phyloP scores from a whole-genome alignment of 2,329 filamentous ascomycete species.

The Microsporum canis region DNA sequence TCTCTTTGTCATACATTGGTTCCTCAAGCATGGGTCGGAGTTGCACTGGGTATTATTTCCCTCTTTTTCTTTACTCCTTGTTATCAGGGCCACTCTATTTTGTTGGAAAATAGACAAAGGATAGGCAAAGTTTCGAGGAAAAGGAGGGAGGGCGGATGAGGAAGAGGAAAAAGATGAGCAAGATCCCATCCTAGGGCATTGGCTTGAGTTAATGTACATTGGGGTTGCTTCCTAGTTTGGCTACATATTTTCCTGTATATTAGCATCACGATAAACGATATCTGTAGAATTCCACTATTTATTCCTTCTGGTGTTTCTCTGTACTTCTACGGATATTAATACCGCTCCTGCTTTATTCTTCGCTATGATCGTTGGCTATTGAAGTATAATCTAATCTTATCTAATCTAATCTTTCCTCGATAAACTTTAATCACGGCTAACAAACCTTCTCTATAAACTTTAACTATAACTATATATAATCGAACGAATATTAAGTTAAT shows the following conservation, averaged over 20 bases:
- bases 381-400: too few species aligned
- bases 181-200: neutral
- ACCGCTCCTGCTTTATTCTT: too few species aligned
- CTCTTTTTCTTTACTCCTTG: neutral
- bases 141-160: neutral
- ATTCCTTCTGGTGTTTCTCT: neutral
- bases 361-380: too few species aligned
- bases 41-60: neutral
- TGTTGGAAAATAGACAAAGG: neutral
- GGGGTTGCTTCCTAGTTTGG: neutral
- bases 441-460: too few species aligned
- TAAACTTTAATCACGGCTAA: too few species aligned
- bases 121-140: neutral
- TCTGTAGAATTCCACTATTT: neutral
- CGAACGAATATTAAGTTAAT: too few species aligned
- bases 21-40: constrained; percentile 10
- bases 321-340: neutral
- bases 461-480: too few species aligned
- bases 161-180: neutral
- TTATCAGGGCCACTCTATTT: neutral
- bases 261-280: constrained; percentile 1
- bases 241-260: neutral
- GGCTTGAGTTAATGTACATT: neutral
- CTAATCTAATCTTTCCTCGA: too few species aligned
- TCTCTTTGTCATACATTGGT: constrained; percentile 1